phyloP scores from a whole-genome alignment of 768 basidiomycete genomes.

The Mycena vulgaris region DNA sequence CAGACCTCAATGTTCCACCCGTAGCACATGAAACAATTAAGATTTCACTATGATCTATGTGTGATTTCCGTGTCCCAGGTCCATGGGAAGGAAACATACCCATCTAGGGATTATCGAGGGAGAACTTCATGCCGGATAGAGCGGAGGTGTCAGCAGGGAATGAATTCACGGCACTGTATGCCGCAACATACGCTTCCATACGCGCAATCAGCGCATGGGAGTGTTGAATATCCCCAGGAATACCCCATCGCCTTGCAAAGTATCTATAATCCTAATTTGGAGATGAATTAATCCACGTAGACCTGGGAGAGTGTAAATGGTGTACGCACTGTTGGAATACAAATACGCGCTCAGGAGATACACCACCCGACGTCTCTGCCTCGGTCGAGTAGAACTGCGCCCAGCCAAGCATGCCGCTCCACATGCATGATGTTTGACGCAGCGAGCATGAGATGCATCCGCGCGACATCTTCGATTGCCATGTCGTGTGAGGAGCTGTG shows the following conservation, averaged over 20 bases:
- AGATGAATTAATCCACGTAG: background rate
- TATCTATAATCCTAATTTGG: slow-evolving; percentile 7
- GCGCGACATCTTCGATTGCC: slow-evolving; percentile 12
- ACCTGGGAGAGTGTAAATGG: background rate
- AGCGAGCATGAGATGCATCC: slow-evolving; percentile 1
- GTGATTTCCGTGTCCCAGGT: background rate
- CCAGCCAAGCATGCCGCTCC: slow-evolving; percentile 14
- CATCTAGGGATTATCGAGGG: slow-evolving; percentile 8
- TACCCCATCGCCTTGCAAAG: slow-evolving; percentile 19
- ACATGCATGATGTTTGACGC: background rate
- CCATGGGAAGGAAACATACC: slow-evolving; percentile 11
- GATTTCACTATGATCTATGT: too few relatives aligned
- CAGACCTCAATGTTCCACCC: too few relatives aligned
- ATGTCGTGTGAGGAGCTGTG: slow-evolving; percentile 18
- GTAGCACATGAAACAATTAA: too few relatives aligned
- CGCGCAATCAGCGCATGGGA: slow-evolving; percentile 14
- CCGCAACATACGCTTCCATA: slow-evolving; percentile 19
- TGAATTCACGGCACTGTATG: background rate
- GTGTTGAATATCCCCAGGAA: slow-evolving; percentile 1
- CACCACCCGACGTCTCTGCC: slow-evolving; percentile 3
- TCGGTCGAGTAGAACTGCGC: slow-evolving; percentile 22
- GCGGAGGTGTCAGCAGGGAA: background rate
- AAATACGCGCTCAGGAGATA: background rate
- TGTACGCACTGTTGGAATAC: slow-evolving; percentile 18
- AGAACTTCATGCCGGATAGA: background rate